Base-by-base conservation (phyloP, 2,329 filamentous ascomycete genomes). In the Karstenula rhodostoma region DNA sequence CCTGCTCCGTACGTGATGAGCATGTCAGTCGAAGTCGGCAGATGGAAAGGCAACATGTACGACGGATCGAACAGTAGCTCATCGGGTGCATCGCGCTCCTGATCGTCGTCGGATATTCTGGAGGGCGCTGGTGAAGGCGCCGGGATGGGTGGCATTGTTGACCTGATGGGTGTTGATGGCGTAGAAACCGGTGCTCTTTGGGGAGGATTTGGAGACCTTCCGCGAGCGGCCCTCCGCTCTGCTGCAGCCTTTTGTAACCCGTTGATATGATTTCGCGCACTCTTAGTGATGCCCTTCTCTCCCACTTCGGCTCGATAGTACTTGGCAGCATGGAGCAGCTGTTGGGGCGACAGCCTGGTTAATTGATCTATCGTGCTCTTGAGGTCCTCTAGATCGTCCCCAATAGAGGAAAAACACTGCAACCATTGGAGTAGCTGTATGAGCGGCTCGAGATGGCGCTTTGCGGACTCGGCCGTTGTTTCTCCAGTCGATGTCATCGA, bases 1-100 rank as follows among this genome's bases (percentile, higher is more conserved):
- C 95, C 95, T 13, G 95, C 94, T 0, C 95, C 95, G 72, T 96
- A 99, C 67, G 90, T 94, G 50, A 99, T 88, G 50, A 98, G 85
- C 95, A 99, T 99, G 77, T 99, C 95, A 27, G 94, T 98, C 59
- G 93, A 95, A 1, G 94, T 97, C 1, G 95, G 95, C 29, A 99
- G 83, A n/a, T 91, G 90, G 76, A 99, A 99, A 0, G 95, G 95
- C 27, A 99, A 85, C 86, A 97, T 96, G 61, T 97, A 83, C 2
- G 94, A 91, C 3, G 94, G 93, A 72, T 98, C 94, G 56, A 98
- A 80, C 46, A 97, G 87, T 37, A 97, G 83, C 61, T 91, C 86
- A 67, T 92, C 87, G 15, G 88, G 83, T 61, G 92, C 89, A 47
- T 90, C 88, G 19, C 90, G 87, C 17, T 89, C 87, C 13, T 90